Evolutionary conservation across 495 filamentous ascomycete genomes (phyloP), one percentile per base, ranked within the genome.

Genomic region (Amorphotheca resinae): DNA sequence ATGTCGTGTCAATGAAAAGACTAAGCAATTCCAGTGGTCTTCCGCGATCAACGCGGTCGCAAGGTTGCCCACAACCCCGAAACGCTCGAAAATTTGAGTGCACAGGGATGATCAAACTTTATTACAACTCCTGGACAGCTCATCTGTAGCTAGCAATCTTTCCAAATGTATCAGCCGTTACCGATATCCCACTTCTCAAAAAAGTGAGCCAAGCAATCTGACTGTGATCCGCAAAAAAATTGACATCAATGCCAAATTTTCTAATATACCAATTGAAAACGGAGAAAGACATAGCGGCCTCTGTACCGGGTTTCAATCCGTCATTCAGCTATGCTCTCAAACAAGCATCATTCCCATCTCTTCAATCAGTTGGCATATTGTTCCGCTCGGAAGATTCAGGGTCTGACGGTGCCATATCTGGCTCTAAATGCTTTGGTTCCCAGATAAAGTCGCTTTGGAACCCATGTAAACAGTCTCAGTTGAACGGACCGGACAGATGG

Each of bases 241-340:
- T 75, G 22, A 76, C 71, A 48, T 76, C 72, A 23, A 75, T 63
- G 5, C 73, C 72, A 54, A 77, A 76, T 54, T 75, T 69, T 20
- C 70, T 59, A 38, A 74, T 63, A 54, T 69, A 77, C 73, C 73
- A 77, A 32, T 73, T 73, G 41, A 70, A 77, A 3, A 76, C 72
- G n/a, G n/a, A n/a, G n/a, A n/a, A n/a, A n/a, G n/a, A n/a, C n/a
- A n/a, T n/a, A n/a, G n/a, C n/a, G n/a, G n/a, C n/a, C n/a, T n/a
- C n/a, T n/a, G n/a, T n/a, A n/a, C n/a, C n/a, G n/a, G n/a, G n/a
- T n/a, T n/a, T n/a, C n/a, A n/a, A n/a, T n/a, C n/a, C n/a, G n/a
- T n/a, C n/a, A n/a, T n/a, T n/a, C n/a, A n/a, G n/a, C n/a, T n/a
- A n/a, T n/a, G n/a, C n/a, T n/a, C n/a, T n/a, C n/a, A n/a, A n/a